A percentile compares a stretch with the other conserved stretches of the same genome.
Conservation (phyloP, 1,284 basidiomycete species). For the Ustilago shanxiensis region DNA sequence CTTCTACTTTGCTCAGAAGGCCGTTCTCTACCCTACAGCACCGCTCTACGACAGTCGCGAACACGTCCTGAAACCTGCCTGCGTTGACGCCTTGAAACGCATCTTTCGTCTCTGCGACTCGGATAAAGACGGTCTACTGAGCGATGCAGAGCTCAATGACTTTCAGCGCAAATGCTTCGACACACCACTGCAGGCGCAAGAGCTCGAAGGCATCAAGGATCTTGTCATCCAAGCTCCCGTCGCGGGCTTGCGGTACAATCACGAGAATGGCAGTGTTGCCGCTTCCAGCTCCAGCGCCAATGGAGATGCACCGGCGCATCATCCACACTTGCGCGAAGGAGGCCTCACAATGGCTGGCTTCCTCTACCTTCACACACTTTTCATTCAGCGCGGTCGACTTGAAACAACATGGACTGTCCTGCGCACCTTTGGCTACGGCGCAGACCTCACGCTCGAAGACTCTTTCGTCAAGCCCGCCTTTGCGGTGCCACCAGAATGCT, state of each 20-base stretch:
- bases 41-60: conserved; percentile 96
- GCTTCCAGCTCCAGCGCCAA: conserved; percentile 50
- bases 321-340: conserved; percentile 71
- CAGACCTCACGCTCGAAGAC: conserved; percentile 81
- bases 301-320: conserved; percentile 39
- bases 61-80: conserved; percentile 86
- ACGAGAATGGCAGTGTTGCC: conserved; percentile 48
- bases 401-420: conserved; percentile 99
- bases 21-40: conserved; percentile 95
- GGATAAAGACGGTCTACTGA: conserved; percentile 93
- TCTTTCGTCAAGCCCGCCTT: conserved; percentile 75
- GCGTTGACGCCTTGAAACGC: conserved; percentile 85
- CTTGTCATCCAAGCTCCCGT: conserved; percentile 59
- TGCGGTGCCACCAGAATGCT: conserved; percentile 91
- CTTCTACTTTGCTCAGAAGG: conserved; percentile 99
- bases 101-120: conserved; percentile 97
- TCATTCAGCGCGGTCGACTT: conserved; percentile 93
- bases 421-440: conserved; percentile 93
- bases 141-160: conserved; percentile 91
- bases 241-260: conserved; percentile 44
- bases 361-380: conserved; percentile 93
- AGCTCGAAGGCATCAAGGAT: conserved; percentile 78
- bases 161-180: conserved; percentile 98
- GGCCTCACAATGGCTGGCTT: conserved; percentile 93
- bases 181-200: conserved; percentile 88